Base-by-base conservation (phyloP, 805 yeast species). In the Sugiyamaella qingdaonensis region DNA sequence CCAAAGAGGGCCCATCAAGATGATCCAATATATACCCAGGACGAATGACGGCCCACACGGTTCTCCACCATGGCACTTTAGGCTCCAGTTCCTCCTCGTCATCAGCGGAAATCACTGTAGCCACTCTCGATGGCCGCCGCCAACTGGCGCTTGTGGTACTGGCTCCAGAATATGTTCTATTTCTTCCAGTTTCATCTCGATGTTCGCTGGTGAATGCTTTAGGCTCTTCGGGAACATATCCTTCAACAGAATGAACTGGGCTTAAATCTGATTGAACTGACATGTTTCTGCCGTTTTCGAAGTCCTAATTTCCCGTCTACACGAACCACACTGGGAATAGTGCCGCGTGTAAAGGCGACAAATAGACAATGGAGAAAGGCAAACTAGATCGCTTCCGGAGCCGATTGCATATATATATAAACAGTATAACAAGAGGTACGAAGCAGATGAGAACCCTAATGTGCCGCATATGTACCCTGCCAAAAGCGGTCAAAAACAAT, bases 21-120 rank as follows among this genome's bases (percentile, higher is more conserved):
- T 64, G 67, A n/a, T 56, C 57, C 10, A 65, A 49, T 2, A 64
- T 33, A 32, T 10, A 65, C 53, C 29, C 60, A 19, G 48, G 54
- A 9, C 58, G 18, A 19, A 46, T 24, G 7, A 31, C 39, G 14
- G 36, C n/a, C 54, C 51, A 53, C n/a, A 41, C 24, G 4, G 43
- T 39, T 16, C 43, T 14, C 41, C 37, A 39, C 32, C 31, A 37
- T 24, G 46, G 45, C 3, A 39, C 43, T 19, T 39, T 39, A 16
- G 43, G 43, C 43, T 39, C 43, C 19, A 16, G 19, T 11, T 39
- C 43, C 8, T 39, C 43, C 24, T 39, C 43, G 2, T 39, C 43
- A 16, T 39, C 43, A 11, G 43, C 9, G 13, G 19, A 11, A 11
- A 39, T 19, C 13, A 39, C 43, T 3, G 43, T 19, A 13, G 43